phyloP scores from a whole-genome alignment of 176 grass and related monocot species.

The Aegilops umbellulata region DNA sequence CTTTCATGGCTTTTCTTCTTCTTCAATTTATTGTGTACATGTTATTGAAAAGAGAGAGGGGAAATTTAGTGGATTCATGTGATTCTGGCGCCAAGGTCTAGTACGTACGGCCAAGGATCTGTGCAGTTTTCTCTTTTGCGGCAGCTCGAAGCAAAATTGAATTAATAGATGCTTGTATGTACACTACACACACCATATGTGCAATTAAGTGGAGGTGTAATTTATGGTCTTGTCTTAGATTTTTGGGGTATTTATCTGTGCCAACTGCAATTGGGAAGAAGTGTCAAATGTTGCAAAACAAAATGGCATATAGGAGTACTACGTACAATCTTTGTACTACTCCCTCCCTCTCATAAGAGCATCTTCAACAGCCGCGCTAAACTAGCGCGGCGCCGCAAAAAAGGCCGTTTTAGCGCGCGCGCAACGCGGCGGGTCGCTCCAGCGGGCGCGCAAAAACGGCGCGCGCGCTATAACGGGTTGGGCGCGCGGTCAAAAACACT shows the following conservation, averaged over 20 bases:
- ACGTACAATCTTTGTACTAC: too few species aligned
- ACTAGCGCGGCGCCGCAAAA: too few species aligned
- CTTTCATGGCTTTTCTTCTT: constrained; percentile 7
- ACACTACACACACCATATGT: neutral
- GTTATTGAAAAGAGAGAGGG: neutral
- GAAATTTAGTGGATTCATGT: neutral
- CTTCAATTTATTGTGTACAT: constrained; percentile 32
- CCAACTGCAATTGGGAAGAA: constrained; percentile 12
- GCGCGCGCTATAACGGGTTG: too few species aligned
- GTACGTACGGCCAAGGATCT: neutral
- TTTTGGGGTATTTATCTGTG: neutral
- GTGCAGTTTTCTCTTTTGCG: constrained; percentile 13
- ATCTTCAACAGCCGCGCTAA: too few species aligned
- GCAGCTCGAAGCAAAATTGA: neutral
- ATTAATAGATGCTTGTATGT: constrained; percentile 14
- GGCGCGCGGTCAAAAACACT: too few species aligned
- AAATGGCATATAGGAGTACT: neutral
- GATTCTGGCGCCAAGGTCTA: neutral
- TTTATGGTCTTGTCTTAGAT: neutral
- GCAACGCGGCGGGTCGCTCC: too few species aligned
- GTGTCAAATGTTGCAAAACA: neutral
- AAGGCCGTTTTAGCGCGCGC: too few species aligned
- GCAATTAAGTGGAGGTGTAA: neutral
- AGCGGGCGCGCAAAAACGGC: too few species aligned
- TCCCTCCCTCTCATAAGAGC: too few species aligned